Evolutionary conservation across 352 stramenopile genomes (phyloP).

Genomic region (Globisporangium spinosum): DNA sequence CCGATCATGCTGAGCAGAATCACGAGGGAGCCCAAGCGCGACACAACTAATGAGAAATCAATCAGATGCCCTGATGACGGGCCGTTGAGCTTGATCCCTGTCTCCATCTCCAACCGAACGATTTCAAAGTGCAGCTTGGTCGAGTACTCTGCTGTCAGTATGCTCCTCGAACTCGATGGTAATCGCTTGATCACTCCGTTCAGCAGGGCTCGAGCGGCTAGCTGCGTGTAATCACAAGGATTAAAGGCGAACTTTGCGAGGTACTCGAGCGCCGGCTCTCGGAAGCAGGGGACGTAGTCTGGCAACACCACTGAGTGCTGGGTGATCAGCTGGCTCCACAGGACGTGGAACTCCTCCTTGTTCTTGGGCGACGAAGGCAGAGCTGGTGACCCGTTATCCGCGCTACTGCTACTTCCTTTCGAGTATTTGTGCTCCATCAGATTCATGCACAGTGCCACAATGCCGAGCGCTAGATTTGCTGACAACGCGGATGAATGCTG

Average conservation of each 20-base stretch:
- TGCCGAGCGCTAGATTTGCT: conserved; percentile 57
- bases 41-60: conserved; percentile 42
- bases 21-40: conserved; percentile 65
- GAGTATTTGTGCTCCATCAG: conserved; percentile 79
- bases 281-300: conserved; percentile 62
- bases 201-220: conserved; percentile 65
- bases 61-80: conserved; percentile 18
- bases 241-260: conserved; percentile 78
- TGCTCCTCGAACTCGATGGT: conserved; percentile 32
- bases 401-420: conserved; percentile 16
- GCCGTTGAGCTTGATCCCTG: conserved; percentile 36
- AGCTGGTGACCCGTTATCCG: conserved; percentile 3
- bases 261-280: conserved; percentile 68
- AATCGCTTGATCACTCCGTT: conserved; percentile 78
- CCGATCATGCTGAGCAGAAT: conserved; percentile 83
- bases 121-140: conserved; percentile 80
- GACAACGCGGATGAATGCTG: conserved; percentile 72
- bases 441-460: conserved; percentile 78
- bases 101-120: conserved; percentile 63
- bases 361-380: conserved; percentile 44
- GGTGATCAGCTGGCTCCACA: conserved; percentile 86
- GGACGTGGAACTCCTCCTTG: conserved; percentile 81
- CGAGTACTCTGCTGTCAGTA: conserved; percentile 68
- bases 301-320: conserved; percentile 80
- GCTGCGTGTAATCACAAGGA: conserved; percentile 67